Percentiles rank a stretch among this genome's conserved stretches.
phyloP scores from a whole-genome alignment of 2,329 filamentous ascomycete species.

The Fusarium drepaniforme region DNA sequence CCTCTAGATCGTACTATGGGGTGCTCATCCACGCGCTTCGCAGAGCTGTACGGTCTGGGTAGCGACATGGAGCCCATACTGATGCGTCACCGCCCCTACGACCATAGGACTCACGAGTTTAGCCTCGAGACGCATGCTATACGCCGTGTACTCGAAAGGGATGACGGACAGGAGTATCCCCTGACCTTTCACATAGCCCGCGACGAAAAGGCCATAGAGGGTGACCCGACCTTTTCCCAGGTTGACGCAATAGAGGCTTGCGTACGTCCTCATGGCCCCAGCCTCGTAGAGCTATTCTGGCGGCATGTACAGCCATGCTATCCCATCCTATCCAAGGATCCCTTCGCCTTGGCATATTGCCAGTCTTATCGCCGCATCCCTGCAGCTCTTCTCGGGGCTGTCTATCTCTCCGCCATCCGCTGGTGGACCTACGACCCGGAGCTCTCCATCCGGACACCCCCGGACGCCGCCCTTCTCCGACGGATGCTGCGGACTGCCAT shows the following conservation, averaged over 20 bases:
- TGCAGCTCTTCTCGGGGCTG: conserved; percentile 64
- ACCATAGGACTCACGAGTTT: conserved; percentile 53
- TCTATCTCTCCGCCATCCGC: conserved; percentile 66
- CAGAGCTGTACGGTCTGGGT: conserved; percentile 49
- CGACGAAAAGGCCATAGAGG: conserved; percentile 47
- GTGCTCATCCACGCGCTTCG: conserved; percentile 41
- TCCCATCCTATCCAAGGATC: conserved; percentile 65
- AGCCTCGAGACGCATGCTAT: conserved; percentile 73
- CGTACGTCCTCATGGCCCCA: conserved; percentile 69
- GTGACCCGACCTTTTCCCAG: conserved; percentile 39
- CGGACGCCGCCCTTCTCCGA: conserved; percentile 42
- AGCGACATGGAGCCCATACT: conserved; percentile 52
- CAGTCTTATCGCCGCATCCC: conserved; percentile 64
- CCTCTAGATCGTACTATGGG: conserved; percentile 42
- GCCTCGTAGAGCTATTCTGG: conserved; percentile 73
- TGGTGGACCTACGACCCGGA: conserved; percentile 64
- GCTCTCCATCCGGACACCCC: conserved; percentile 44
- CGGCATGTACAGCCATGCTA: conserved; percentile 66
- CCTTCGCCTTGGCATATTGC: conserved; percentile 65
- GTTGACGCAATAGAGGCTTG: conserved; percentile 65
- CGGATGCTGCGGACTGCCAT: conserved; percentile 40
- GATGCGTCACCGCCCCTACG: conserved; percentile 62
- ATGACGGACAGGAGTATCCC: conserved; percentile 49
- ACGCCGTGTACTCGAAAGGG: conserved; percentile 65
- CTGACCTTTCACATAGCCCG: conserved; percentile 49